Base-by-base conservation (phyloP, 2,329 filamentous ascomycete species). In the Fusarium anguioides region DNA sequence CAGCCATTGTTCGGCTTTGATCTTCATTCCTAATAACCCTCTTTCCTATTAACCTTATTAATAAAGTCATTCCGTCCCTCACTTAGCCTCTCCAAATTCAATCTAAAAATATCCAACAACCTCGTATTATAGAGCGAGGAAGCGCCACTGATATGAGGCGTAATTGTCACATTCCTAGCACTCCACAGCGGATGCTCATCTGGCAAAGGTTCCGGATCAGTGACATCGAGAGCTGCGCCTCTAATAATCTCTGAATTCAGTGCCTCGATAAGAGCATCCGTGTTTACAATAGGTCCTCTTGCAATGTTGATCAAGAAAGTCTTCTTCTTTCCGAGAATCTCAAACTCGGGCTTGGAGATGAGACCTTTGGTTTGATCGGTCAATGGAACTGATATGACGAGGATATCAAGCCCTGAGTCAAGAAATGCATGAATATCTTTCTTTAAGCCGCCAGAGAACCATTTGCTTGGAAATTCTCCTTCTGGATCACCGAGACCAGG, bases 161-260 rank as follows among this genome's bases (percentile, higher is more conserved):
- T 84, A 42, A 95, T 85, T 49, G 90, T 84, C 17, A 90, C 81
- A 75, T 94, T 93, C 60, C 86, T 86, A 15, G 89, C 81, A 24
- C 81, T 84, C 91, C 91, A 95, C 48, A 95, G 78, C 64, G 86
- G 84, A 73, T 91, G 87, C 6, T 89, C 86, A 4, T 82, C 77
- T 0, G 91, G 91, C 64, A 95, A 75, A 1, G 92, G 92, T 76
- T 95, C 92, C 0, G 92, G 92, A 61, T 94, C 91, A 3, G 91
- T 91, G 2, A 95, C 92, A 74, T 94, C 92, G 37, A 95, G 78
- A 3, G 91, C 91, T 0, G 92, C 92, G 27, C 92, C 92, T 5
- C 81, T 73, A 45, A 83, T 80, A 17, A 74, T 45, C 7, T 75
- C 81, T 5, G 64, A 64, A 36, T 84, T 77, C 12, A 94, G 78